Evolutionary conservation across 2,329 filamentous ascomycete genomes (phyloP), one percentile per base, ranked within the genome.

Genomic region (Dactylellina drechsleri): DNA sequence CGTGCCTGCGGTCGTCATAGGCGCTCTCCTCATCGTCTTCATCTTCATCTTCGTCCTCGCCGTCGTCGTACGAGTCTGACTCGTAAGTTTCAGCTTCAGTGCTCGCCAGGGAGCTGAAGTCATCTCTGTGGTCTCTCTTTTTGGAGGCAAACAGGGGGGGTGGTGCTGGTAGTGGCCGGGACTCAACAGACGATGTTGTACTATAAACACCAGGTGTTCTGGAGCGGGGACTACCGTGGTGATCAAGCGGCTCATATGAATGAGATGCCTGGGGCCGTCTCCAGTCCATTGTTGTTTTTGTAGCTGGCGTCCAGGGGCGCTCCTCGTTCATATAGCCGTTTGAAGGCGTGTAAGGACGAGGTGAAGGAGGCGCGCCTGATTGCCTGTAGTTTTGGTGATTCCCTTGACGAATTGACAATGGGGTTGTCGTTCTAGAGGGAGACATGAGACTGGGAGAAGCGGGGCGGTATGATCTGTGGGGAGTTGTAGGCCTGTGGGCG

Each of bases 151-250:
- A 98, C 7, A 97, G 84, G 2, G 95, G 95, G 0, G 93, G 92
- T 1, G 95, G 95, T 36, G 98, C 85, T 2, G 94, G 94, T 66
- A 94, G 87, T 78, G 92, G 88, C 10, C 93, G 67, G 2, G 57
- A 70, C 92, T 80, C 92, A 96, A 2, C 93, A 91, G 18, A 93
- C 91, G 81, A 98, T 97, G 89, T 87, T 1, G 92, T 94, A 0
- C 77, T 68, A 43, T 67, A 70, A 45, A 72, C 76, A 18, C 93
- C 93, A 0, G 94, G 93, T 0, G 94, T 97, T 4, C 94, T 94
- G 0, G 95, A 94, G 71, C 95, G 85, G 5, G 95, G 93, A 76
- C 88, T 93, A 57, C 95, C 95, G 80, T 98, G 94, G 72, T 98
- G 83, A 79, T 97, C 93, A 20, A 90, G 86, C 0, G 93, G 92